These are phyloP conservation scores for Polytrichum formosum DNA, from an alignment of 225 moss, liverwort and hornwort species.

Conservation along the genomic window DNA sequence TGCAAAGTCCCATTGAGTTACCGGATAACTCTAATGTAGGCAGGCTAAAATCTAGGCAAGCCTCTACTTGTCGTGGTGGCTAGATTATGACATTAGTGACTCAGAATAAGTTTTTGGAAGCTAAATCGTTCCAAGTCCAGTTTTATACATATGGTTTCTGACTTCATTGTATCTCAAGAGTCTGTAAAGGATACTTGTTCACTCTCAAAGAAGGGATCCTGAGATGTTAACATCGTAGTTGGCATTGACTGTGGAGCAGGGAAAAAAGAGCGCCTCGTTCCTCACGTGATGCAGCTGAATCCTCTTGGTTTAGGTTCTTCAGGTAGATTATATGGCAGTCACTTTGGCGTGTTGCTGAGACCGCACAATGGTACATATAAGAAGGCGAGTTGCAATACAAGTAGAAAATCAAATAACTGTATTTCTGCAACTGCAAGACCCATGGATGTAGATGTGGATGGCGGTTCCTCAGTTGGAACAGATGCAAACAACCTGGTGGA, in stretches of 20 bases:
- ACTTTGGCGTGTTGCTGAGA: constrained; percentile 16
- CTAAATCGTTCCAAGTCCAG: no score
- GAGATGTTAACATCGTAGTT: constrained; percentile 2
- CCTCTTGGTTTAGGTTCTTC: constrained; percentile 16
- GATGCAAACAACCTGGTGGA: constrained; percentile 46
- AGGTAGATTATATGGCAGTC: constrained; percentile 30
- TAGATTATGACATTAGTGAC: no score
- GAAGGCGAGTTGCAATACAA: constrained; percentile 13
- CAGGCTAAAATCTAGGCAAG: no score
- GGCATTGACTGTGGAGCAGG: constrained; percentile 27
- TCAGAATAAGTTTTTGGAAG: no score
- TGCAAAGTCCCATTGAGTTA: no score
- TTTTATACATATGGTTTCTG: no score
- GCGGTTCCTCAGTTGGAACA: constrained; percentile 32
- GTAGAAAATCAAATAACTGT: constrained; percentile 17
- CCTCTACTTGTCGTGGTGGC: no score
- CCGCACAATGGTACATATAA: constrained; percentile 14
- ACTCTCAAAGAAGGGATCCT: no score
- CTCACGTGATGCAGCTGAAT: constrained; percentile 6
- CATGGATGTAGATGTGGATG: constrained; percentile 57
- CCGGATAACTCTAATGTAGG: no score
- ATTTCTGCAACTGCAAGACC: constrained; percentile 70
- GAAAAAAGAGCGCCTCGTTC: constrained; percentile 12
- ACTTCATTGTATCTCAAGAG: no score
- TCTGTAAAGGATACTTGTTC: no score